A percentile compares a stretch with the other conserved stretches of the same genome.
Conservation (phyloP, 805 yeast genomes). For the Candida incommunis region DNA sequence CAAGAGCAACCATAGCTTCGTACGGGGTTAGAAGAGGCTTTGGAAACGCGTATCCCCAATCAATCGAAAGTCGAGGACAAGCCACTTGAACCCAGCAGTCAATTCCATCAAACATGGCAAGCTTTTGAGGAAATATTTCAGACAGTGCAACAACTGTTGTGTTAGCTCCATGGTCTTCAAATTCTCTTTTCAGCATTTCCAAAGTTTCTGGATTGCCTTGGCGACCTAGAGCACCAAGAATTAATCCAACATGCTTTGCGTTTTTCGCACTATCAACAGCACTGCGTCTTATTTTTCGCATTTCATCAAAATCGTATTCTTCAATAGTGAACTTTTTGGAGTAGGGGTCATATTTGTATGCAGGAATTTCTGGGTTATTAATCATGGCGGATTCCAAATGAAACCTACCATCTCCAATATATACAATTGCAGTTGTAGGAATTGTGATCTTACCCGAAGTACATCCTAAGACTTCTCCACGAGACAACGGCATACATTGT, state of each 20-base stretch:
- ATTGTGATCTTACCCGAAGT: conserved; percentile 64
- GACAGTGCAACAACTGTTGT: conserved; percentile 75
- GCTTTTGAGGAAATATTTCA: conserved; percentile 85
- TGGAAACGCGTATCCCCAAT: conserved; percentile 97
- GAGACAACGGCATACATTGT: conserved; percentile 81
- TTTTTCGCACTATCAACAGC: conserved; percentile 53
- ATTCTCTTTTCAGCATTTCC: conserved; percentile 42
- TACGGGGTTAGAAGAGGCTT: conserved; percentile 90
- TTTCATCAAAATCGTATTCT: conserved; percentile 71
- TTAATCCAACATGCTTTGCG: conserved; percentile 63
- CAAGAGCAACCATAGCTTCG: conserved; percentile 84
- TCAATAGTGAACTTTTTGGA: conserved; percentile 83
- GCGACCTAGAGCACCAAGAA: conserved; percentile 87
- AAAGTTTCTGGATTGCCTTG: conserved; percentile 83
- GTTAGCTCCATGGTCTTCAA: conserved; percentile 41
- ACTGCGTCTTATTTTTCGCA: conserved; percentile 56
- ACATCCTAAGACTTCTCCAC: conserved; percentile 94
- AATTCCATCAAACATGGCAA: conserved; percentile 82
- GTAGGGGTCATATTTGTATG: conserved; percentile 91
- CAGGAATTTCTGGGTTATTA: conserved; percentile 86
- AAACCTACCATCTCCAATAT: conserved; percentile 92
- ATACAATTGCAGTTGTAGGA: conserved; percentile 63
- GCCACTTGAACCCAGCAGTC: conserved; percentile 97
- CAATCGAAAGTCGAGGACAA: conserved; percentile 89
- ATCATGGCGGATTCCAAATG: conserved; percentile 95